Base-by-base conservation (phyloP, 2,329 filamentous ascomycete genomes). In the Pseudogymnoascus pannorum region DNA sequence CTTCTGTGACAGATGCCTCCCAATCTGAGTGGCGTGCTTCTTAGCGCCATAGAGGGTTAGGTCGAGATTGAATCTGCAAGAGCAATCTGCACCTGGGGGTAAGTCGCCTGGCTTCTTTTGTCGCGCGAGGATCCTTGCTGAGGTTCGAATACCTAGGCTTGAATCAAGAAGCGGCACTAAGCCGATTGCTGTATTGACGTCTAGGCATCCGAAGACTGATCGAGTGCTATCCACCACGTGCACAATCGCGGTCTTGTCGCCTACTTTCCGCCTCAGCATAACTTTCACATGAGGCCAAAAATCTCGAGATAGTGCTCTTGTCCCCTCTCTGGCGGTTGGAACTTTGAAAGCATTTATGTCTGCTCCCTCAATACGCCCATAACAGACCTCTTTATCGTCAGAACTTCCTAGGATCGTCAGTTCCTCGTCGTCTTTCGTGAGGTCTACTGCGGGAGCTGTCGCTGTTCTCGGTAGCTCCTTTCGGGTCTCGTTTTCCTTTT, bases 21-120 rank as follows among this genome's bases (percentile, higher is more conserved):
- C 92, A 38, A 97, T 82, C 8, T 80, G 77, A 9, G 78, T 78
- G 2, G 83, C 86, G 64, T 83, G 81, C 62, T 84, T 87, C 36
- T 86, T 79, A 5, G 89, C 87, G 0, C 91, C 91, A 68, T 94
- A 97, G 6, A 97, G 71, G 67, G 91, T 90, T 24, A 96, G 77
- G 20, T 89, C 85, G 24, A 93, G 78, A 11, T 78, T 78, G 63
- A 88, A 86, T 2, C 78, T 74, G 18, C 79, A 76, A 1, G 89
- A 91, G 2, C 82, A 83, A 0, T 78, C 72, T 60, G 82, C 76
- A 35, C 91, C 89, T 14, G 83, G 78, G 35, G 78, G 76, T 67
- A 58, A 51, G 54, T 97, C 90, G n/a, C 79, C 81, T 0, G 78
- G 75, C 57, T 78, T 76, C 68, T 84, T 88, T 42, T 79, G 82